Conservation (phyloP, 31 red algal species). For the Asparagopsis taxiformis region DNA sequence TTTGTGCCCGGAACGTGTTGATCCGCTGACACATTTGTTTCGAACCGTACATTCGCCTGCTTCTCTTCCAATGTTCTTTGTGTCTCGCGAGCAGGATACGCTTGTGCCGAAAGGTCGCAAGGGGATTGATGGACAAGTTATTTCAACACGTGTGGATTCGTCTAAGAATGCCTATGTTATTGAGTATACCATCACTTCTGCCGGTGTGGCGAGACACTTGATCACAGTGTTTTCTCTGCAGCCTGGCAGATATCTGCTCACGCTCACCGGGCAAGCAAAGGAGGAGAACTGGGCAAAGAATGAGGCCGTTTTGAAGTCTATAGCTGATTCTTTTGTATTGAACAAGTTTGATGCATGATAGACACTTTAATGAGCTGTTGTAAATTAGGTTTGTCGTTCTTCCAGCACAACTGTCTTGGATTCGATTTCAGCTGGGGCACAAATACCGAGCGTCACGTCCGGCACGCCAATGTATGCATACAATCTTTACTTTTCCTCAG, state of each 20-base stretch:
- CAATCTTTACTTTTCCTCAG: not conserved
- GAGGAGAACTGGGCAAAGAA: conserved; percentile 49
- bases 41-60: not conserved
- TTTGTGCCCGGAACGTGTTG: not conserved
- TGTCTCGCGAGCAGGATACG: conserved; percentile 12
- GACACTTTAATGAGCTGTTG: too few relatives aligned
- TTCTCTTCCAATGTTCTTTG: not conserved
- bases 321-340: conserved; percentile 35
- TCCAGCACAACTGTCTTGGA: too few relatives aligned
- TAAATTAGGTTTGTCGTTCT: too few relatives aligned
- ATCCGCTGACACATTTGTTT: not conserved
- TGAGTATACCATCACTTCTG: conserved; percentile 50
- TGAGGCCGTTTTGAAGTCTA: conserved; percentile 31
- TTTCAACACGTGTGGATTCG: not conserved
- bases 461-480: too few relatives aligned
- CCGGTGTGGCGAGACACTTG: conserved; percentile 42
- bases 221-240: conserved; percentile 66
- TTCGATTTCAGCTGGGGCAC: too few relatives aligned
- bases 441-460: too few relatives aligned
- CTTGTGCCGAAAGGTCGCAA: conserved; percentile 33
- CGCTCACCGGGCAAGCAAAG: conserved; percentile 55
- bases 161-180: conserved; percentile 59
- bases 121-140: conserved; percentile 33
- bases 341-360: conserved; percentile 5
- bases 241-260: conserved; percentile 52